Evolutionary conservation across 176 grass and related monocot species (phyloP).

Genomic region (Dactylis glomerata): DNA sequence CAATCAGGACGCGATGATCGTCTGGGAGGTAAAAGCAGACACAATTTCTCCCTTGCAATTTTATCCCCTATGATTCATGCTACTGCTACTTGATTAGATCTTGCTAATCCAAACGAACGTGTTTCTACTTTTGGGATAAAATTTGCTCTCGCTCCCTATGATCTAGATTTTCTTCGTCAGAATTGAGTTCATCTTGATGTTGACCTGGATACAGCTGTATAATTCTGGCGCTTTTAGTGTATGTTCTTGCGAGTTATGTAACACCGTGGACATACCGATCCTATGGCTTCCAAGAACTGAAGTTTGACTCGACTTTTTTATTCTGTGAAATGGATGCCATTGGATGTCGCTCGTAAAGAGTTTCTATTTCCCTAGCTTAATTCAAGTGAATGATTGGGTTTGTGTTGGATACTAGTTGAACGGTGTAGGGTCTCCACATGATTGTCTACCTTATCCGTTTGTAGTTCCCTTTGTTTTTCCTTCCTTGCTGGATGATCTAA

Average conservation of each 20-base stretch:
- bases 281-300: constrained; percentile 25
- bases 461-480: constrained; percentile 18
- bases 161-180: constrained; percentile 23
- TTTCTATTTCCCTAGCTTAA: constrained; percentile 39
- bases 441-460: constrained; percentile 64
- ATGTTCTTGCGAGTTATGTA: constrained; percentile 19
- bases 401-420: constrained; percentile 38
- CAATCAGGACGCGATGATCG: constrained; percentile 95
- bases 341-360: constrained; percentile 27
- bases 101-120: constrained; percentile 13
- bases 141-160: neutral
- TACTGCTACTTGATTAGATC: constrained; percentile 27
- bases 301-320: constrained; percentile 32
- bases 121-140: neutral
- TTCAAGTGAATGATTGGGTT: constrained; percentile 38
- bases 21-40: constrained; percentile 75
- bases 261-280: constrained; percentile 6
- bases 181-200: constrained; percentile 28
- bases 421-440: constrained; percentile 36
- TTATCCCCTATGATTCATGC: constrained; percentile 1
- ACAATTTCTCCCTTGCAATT: constrained; percentile 1
- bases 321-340: constrained; percentile 27
- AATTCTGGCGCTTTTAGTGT: neutral
- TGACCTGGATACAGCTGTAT: neutral
- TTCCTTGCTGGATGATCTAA: constrained; percentile 52